Percentiles rank a stretch among this genome's conserved stretches.
These are phyloP conservation scores for Nematocida displodere DNA, from an alignment of 371 early-diverging fungal genomes.

Conservation along the genomic window DNA sequence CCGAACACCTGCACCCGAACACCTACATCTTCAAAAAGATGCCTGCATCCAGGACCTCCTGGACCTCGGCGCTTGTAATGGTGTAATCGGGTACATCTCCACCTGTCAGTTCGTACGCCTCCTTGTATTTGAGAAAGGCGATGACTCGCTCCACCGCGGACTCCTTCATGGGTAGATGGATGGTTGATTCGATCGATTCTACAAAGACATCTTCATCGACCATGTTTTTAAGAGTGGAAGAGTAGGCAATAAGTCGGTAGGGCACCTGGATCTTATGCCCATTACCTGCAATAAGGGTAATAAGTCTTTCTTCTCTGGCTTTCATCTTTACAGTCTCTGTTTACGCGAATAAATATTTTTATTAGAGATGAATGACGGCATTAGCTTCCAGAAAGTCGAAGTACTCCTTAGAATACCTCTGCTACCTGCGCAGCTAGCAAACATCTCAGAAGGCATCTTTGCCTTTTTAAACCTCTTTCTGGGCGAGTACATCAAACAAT, in stretches of 20 bases:
- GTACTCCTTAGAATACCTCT: slow-evolving; percentile 12
- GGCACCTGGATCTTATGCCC: neutral
- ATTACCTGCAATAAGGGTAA: neutral
- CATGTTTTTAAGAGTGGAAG: slow-evolving; percentile 4
- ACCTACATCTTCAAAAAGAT: slow-evolving; percentile 61
- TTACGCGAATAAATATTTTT: slow-evolving; percentile 9
- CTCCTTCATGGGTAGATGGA: slow-evolving; percentile 56
- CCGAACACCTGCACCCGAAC: neutral
- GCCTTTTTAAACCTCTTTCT: slow-evolving; percentile 6
- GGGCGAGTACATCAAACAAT: slow-evolving; percentile 24
- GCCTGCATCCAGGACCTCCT: slow-evolving; percentile 63
- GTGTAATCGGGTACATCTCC: slow-evolving; percentile 56
- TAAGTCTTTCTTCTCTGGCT: too few relatives aligned
- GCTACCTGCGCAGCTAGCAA: neutral
- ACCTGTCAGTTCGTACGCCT: slow-evolving; percentile 6
- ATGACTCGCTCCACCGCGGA: slow-evolving; percentile 53
- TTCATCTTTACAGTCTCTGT: neutral
- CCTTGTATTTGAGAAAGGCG: slow-evolving; percentile 60
- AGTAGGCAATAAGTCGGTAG: slow-evolving; percentile 22
- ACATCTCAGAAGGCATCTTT: slow-evolving; percentile 7
- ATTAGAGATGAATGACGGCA: neutral
- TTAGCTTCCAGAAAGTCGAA: slow-evolving; percentile 30
- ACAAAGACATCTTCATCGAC: slow-evolving; percentile 25
- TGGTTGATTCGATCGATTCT: slow-evolving; percentile 19
- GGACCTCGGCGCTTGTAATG: slow-evolving; percentile 59